These are phyloP conservation scores for Erysimum cheiranthoides DNA, from an alignment of 345 rosid genomes.

Conservation along the genomic window DNA sequence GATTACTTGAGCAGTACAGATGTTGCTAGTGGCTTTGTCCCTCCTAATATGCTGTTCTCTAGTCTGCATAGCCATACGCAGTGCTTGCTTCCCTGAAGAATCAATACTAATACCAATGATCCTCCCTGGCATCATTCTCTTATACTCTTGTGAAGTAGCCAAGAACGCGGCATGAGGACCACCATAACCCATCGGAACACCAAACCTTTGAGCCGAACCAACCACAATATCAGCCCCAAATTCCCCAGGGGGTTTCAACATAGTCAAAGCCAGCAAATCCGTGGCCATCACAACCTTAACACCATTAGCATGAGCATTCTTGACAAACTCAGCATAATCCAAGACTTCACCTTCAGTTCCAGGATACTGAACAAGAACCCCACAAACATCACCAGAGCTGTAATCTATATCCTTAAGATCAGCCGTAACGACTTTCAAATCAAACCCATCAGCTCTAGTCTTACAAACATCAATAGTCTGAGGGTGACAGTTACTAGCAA, in stretches of 20 bases:
- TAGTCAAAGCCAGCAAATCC: constrained; percentile 88
- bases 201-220: constrained; percentile 97
- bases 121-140: constrained; percentile 98
- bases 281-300: constrained; percentile 98
- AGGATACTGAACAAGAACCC: constrained; percentile 96
- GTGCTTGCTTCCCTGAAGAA: constrained; percentile 88
- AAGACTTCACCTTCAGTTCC: constrained; percentile 93
- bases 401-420: constrained; percentile 88
- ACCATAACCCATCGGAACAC: constrained; percentile 98
- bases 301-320: constrained; percentile 88
- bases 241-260: constrained; percentile 98
- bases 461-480: constrained; percentile 94
- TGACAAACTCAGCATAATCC: constrained; percentile 86
- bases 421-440: constrained; percentile 66
- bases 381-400: constrained; percentile 86
- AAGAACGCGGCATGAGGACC: constrained; percentile 99
- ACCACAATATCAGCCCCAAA: constrained; percentile 92
- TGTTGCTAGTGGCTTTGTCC: constrained; percentile 99
- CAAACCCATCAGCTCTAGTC: constrained; percentile 92
- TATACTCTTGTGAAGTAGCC: constrained; percentile 98
- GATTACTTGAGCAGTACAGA: constrained; percentile 96
- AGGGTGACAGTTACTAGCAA: constrained; percentile 88
- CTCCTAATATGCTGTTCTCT: constrained; percentile 98
- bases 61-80: constrained; percentile 99
- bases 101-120: constrained; percentile 96